phyloP scores from a whole-genome alignment of 2,329 filamentous ascomycete species.

The Nigrospora oryzae region DNA sequence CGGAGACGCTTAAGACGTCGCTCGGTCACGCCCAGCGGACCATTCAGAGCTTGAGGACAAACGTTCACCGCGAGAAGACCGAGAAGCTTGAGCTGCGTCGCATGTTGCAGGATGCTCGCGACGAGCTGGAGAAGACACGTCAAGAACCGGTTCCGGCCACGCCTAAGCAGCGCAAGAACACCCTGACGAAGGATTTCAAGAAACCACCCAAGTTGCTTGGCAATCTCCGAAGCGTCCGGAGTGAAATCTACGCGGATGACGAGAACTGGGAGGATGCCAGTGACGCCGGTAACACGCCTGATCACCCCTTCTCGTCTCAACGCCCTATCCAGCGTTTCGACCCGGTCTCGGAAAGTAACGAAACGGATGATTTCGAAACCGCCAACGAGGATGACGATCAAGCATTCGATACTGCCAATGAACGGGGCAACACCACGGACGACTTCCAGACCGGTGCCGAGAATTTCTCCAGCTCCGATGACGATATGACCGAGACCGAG shows the following conservation, averaged over 20 bases:
- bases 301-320: conserved; percentile 3
- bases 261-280: conserved; percentile 82
- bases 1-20: conserved; percentile 90
- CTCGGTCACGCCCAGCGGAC: conserved; percentile 91
- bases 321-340: conserved; percentile 18
- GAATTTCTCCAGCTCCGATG: conserved; percentile 64
- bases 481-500: conserved; percentile 78
- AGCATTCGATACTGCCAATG: conserved; percentile 62
- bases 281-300: conserved; percentile 1
- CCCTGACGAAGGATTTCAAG: conserved; percentile 55
- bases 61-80: conserved; percentile 95
- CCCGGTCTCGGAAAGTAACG: conserved; percentile 24
- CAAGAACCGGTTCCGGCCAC: conserved; percentile 45
- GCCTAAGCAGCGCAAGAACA: conserved; percentile 54
- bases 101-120: conserved; percentile 88
- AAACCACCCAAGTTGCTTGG: conserved; percentile 75
- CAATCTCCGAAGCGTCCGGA: conserved; percentile 61
- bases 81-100: conserved; percentile 94
- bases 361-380: conserved; percentile 68
- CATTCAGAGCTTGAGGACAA: conserved; percentile 91
- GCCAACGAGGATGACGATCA: conserved; percentile 67
- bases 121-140: conserved; percentile 73
- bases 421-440: conserved; percentile 80
- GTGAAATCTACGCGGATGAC: conserved; percentile 74
- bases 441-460: conserved; percentile 93